These are phyloP conservation scores for Symbiotaphrina buchneri DNA, from an alignment of 495 filamentous ascomycete genomes.

Conservation along the genomic window DNA sequence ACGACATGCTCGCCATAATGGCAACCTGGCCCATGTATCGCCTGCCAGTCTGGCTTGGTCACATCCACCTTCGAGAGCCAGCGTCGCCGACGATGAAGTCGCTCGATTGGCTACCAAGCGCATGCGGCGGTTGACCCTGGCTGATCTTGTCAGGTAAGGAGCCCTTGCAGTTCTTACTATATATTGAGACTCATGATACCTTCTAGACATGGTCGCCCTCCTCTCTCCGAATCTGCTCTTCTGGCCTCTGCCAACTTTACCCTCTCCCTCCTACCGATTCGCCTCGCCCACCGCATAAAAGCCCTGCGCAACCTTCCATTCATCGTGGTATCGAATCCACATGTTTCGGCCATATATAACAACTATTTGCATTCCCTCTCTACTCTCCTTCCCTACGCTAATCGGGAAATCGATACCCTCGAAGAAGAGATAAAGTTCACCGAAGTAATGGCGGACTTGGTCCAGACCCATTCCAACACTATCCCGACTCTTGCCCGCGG, in stretches of 20 bases:
- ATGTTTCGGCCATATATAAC: constrained; percentile 77
- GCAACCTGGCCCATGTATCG: constrained; percentile 6
- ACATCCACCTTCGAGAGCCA: constrained; percentile 14
- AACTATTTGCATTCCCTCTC: constrained; percentile 88
- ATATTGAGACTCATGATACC: neutral
- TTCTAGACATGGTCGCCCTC: constrained; percentile 67
- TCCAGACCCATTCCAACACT: constrained; percentile 80
- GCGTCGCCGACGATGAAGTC: constrained; percentile 47
- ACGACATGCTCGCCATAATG: neutral
- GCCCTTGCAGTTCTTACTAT: neutral
- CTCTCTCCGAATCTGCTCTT: constrained; percentile 55
- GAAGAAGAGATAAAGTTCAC: constrained; percentile 84
- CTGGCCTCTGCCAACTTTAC: constrained; percentile 87
- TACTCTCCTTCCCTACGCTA: constrained; percentile 65
- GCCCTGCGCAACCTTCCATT: constrained; percentile 82
- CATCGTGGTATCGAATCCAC: constrained; percentile 90
- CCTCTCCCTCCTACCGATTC: constrained; percentile 72
- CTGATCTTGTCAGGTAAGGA: constrained; percentile 63
- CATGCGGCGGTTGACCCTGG: constrained; percentile 60
- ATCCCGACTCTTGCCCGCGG: constrained; percentile 82
- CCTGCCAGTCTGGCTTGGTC: constrained; percentile 14
- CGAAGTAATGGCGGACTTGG: constrained; percentile 75
- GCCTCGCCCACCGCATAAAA: constrained; percentile 87
- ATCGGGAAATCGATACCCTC: constrained; percentile 51
- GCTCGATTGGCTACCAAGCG: constrained; percentile 53